Evolutionary conservation across 2,329 filamentous ascomycete genomes (phyloP), one percentile per base, ranked within the genome.

Genomic region (Eutypa lata): DNA sequence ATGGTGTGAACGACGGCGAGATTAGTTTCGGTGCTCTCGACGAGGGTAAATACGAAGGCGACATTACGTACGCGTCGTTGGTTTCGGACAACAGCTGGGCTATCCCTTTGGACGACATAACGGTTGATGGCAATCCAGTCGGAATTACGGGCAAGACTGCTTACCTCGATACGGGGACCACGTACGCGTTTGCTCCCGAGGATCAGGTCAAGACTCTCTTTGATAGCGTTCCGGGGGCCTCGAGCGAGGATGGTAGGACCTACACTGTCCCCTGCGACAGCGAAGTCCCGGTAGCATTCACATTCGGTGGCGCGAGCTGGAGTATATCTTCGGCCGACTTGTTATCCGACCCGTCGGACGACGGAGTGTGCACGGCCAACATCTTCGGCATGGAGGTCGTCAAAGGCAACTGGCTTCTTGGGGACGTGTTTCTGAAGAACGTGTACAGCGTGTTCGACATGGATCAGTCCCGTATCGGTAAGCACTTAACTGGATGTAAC

Each of bases 341-440:
- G 77, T 71, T 93, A 51, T 76, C 76, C 7, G 68, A 69, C 35
- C 71, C 75, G 22, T 64, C 74, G 50, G 62, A 61, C 48, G 64
- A 71, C n/a, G 77, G 76, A 26, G 68, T 68, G 26, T 88, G 84
- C 65, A 79, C 82, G 18, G 92, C 89, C 67, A 91, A 89, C 61
- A 82, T 96, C 35, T 86, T 91, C 50, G 89, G 88, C 2, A 78
- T 84, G 24, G 81, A 87, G 65, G 83, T 89, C 14, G 85, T 90
- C 46, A 72, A 77, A 1, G 77, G 75, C 61, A 62, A 84, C 26
- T 96, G 91, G 90, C 76, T 96, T n/a, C 71, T 96, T 1, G 91
- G 91, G 2, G 91, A 91, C 59, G 83, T 88, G 1, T 96, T 96
- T 62, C 72, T 96, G 56, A 96, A 95, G 74, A 96, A 95, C 61